A percentile compares a stretch with the other conserved stretches of the same genome.
phyloP scores from a whole-genome alignment of 306 rosid genomes.

The Casuarina equisetifolia region DNA sequence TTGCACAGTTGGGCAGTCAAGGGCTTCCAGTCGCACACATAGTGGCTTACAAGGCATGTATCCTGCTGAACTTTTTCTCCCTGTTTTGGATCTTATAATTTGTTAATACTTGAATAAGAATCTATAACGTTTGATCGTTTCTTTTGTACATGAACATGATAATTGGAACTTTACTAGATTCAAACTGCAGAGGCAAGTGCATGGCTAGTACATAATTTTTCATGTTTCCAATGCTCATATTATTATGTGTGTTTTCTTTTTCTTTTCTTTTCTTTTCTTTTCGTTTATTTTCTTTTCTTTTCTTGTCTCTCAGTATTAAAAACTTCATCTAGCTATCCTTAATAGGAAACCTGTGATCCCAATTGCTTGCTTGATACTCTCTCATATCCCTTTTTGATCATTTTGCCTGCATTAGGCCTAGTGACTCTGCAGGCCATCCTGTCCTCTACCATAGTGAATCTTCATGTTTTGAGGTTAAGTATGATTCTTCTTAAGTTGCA shows the following conservation, averaged over 20 bases:
- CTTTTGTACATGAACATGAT: background rate
- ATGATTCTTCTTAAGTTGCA: background rate
- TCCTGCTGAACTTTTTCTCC: constrained; percentile 5
- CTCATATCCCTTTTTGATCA: background rate
- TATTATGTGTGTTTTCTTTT: background rate
- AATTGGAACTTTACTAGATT: background rate
- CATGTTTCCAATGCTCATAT: background rate
- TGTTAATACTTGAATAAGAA: background rate
- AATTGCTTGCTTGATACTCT: background rate
- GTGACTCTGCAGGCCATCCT: no score
- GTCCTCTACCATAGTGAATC: background rate
- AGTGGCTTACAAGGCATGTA: constrained; percentile 68
- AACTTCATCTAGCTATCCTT: background rate
- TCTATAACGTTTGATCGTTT: background rate
- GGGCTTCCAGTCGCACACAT: constrained; percentile 87
- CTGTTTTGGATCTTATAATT: constrained; percentile 7
- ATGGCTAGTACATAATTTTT: background rate
- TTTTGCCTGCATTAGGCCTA: background rate
- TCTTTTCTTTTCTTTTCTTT: background rate
- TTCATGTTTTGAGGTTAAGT: background rate
- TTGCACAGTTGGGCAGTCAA: constrained; percentile 75
- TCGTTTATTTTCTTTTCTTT: background rate
- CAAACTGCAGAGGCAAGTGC: background rate
- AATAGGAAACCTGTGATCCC: background rate
- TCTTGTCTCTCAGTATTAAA: background rate